phyloP scores from a whole-genome alignment of 2,329 filamentous ascomycete species.

The Tolypocladium endophyticum region DNA sequence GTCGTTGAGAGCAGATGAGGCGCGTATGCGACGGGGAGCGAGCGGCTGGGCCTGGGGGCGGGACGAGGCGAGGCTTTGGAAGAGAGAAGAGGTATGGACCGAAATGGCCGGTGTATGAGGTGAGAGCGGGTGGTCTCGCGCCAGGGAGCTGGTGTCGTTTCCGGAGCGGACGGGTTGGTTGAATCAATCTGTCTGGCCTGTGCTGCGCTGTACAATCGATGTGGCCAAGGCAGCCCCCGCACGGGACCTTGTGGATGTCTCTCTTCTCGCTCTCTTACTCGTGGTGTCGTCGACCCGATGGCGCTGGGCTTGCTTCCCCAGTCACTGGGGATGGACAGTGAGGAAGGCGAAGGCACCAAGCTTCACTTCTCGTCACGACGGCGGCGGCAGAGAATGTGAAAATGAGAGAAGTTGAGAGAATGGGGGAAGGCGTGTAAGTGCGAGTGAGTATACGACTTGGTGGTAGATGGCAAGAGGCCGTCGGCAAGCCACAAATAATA shows the following conservation, averaged over 20 bases:
- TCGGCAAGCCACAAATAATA: not conserved
- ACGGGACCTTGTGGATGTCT: slow-evolving; percentile 10
- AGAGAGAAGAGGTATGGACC: not conserved
- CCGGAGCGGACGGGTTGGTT: slow-evolving; percentile 3
- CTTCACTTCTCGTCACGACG: not conserved
- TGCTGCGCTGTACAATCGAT: slow-evolving; percentile 2
- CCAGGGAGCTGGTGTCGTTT: slow-evolving; percentile 2
- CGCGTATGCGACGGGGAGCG: not conserved
- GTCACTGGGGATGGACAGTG: not conserved
- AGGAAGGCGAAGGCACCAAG: not conserved
- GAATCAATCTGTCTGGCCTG: slow-evolving; percentile 4
- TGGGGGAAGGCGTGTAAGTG: not conserved
- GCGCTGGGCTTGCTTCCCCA: slow-evolving; percentile 1
- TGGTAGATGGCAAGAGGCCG: not conserved
- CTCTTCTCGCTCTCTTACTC: slow-evolving; percentile 11
- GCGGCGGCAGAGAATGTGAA: not conserved
- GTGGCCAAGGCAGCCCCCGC: slow-evolving; percentile 5
- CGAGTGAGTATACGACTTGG: not conserved
- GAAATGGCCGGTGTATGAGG: slow-evolving; percentile 3
- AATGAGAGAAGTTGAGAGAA: not conserved
- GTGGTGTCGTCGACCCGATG: slow-evolving; percentile 1
- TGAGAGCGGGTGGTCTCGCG: slow-evolving; percentile 3
- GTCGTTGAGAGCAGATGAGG: not conserved
- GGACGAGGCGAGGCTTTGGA: not conserved
- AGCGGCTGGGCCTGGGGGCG: not conserved